Evolutionary conservation across 495 filamentous ascomycete genomes (phyloP), one percentile per base, ranked within the genome.

Genomic region (Hypoxylon intermedium): DNA sequence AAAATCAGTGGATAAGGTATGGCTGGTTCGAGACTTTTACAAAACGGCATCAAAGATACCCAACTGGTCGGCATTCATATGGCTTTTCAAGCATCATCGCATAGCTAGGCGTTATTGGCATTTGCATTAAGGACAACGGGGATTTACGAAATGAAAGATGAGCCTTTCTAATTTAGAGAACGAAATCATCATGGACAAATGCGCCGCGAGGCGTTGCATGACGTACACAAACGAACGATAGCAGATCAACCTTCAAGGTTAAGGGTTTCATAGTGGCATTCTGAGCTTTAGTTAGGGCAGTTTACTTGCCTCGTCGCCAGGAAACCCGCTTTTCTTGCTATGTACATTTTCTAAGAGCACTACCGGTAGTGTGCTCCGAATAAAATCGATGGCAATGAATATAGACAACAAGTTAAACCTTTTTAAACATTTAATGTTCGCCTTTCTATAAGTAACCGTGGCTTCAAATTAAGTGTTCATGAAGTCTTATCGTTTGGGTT

Each of bases 101-200:
- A 65, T 65, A 12, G 40, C 50, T 36, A 47, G 62, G 62, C 50
- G 62, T 65, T 57, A 46, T 43, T 47, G 51, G 56, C 41, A 60
- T 41, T 45, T 38, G 42, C 48, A 58, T 54, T 26, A 40, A 23
- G 23, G 15, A 28, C 11, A 26, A 26, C 4, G 24, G 38, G 21
- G 21, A 18, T 6, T 20, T 41, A 41, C 9, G 38, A 21, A 18
- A 12, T 41, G 1, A 13, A 21, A 44, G 21, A 44, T 9, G 19
- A 26, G 21, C 9, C 21, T 44, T 24, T n/a, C 11, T 1, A 37
- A 5, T 12, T n/a, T 15, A 37, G 2, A 13, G 21, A n/a, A 20
- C 2, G 5, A 26, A 16, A 19, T 42, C 11, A 37, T 37, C 24
- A 15, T 13, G 1, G 34, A 37, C 2, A 13, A 37, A 15, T 11